These are phyloP conservation scores for Trichoderma parareesei DNA, from an alignment of 495 filamentous ascomycete species.

Conservation along the genomic window DNA sequence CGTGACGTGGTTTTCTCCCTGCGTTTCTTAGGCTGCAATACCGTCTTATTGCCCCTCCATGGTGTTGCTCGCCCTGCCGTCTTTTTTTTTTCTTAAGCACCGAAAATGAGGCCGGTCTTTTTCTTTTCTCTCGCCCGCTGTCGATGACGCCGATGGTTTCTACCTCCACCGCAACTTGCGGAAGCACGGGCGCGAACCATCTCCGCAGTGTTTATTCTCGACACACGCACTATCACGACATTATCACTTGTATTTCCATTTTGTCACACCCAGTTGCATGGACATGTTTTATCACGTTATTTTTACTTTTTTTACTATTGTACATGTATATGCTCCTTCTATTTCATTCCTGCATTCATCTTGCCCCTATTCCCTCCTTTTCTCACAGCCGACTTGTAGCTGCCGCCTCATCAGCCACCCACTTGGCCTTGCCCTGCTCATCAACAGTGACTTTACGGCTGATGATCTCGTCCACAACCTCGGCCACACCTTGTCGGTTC, in stretches of 20 bases:
- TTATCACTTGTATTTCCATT: no score
- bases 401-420: conserved; percentile 18
- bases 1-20: neutral
- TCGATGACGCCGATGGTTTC: conserved; percentile 8
- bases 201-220: neutral
- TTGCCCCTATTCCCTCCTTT: neutral
- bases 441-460: conserved; percentile 36
- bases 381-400: conserved; percentile 5
- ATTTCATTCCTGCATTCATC: neutral
- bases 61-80: neutral
- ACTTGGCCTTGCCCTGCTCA: conserved; percentile 27
- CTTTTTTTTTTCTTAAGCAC: neutral
- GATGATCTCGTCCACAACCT: conserved; percentile 51
- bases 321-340: neutral
- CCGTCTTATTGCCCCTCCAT: neutral
- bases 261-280: neutral
- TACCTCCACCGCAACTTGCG: neutral
- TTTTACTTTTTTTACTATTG: neutral
- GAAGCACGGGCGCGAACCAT: neutral
- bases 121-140: neutral
- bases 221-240: neutral
- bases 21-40: neutral
- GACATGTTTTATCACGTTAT: neutral
- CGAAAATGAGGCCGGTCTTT: neutral
- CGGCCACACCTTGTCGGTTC: conserved; percentile 48